Evolutionary conservation across 805 yeast species (phyloP), one percentile per base, ranked within the genome.

Genomic region (Pichia exigua): DNA sequence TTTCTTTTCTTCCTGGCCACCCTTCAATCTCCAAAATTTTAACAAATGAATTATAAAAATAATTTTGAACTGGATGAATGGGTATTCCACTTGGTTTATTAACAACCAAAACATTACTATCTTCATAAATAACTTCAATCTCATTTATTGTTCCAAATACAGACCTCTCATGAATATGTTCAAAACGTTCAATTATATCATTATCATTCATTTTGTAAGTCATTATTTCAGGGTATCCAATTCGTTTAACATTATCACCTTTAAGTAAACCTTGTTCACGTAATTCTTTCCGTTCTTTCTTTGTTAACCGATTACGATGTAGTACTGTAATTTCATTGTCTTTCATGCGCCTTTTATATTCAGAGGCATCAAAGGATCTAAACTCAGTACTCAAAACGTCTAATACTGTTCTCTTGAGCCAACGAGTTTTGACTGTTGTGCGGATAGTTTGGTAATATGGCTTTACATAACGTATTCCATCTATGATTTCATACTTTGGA

Each of bases 31-130:
- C 70, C 44, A 77, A 45, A 1, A 78, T 72, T 59, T 77, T 81
- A 2, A 73, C 70, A 26, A 78, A 57, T 0, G 76, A 65, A 60
- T 78, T 79, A 56, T 71, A 69, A 46, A 59, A 59, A 54, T 73
- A 78, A 46, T 65, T 70, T 18, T 76, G 76, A 1, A 77, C 72
- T 0, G 83, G 82, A 59, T 78, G 83, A 2, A 80, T 73, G 1
- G 83, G 81, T 2, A 78, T 65, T 0, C 82, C 83, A 2, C 73
- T 64, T 0, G 83, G 82, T 56, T 79, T 79, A 53, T 74, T 65
- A 26, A 79, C 79, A 12, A 78, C 47, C 5, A 77, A 32, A 8
- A 65, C 63, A 7, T 64, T 64, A 47, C 69, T 65, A 44, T 60
- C 61, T 45, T 63, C 62, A 40, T 44, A 53, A 8, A 66, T 50